phyloP scores from a whole-genome alignment of 768 basidiomycete genomes.

The Xanthoconium purpureum region DNA sequence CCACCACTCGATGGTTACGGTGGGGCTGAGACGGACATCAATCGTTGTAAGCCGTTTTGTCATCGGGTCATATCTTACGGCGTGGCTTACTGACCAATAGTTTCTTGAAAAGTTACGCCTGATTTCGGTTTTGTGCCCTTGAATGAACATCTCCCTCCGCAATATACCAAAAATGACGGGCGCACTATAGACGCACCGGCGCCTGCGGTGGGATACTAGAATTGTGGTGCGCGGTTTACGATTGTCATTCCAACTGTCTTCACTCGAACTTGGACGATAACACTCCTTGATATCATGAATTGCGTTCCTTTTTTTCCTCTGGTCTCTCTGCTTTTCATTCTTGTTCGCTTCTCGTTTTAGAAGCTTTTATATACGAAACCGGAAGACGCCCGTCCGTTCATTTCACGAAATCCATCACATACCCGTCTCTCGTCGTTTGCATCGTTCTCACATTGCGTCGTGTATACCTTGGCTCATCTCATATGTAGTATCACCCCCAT shows the following conservation, averaged over 20 bases:
- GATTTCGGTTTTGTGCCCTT: constrained; percentile 83
- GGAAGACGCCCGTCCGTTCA: constrained; percentile 34
- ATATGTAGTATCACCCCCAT: constrained; percentile 36
- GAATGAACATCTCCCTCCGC: constrained; percentile 70
- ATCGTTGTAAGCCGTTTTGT: constrained; percentile 66
- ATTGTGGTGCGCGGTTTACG: constrained; percentile 25
- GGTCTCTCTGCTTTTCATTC: constrained; percentile 15
- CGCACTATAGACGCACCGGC: constrained; percentile 41
- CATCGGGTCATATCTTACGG: constrained; percentile 30
- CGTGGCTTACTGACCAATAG: constrained; percentile 47
- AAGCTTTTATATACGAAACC: constrained; percentile 33
- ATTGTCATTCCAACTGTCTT: constrained; percentile 30
- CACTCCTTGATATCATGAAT: constrained; percentile 33
- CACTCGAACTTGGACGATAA: constrained; percentile 33
- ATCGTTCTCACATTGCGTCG: constrained; percentile 38
- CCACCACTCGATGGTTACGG: constrained; percentile 70
- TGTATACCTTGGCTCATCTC: constrained; percentile 37
- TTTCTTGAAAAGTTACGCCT: constrained; percentile 62
- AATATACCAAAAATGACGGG: constrained; percentile 57
- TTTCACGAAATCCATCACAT: constrained; percentile 34
- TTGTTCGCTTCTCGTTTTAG: constrained; percentile 28
- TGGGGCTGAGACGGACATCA: constrained; percentile 67
- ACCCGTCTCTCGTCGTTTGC: constrained; percentile 34
- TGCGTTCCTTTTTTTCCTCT: constrained; percentile 28
- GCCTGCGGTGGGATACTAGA: constrained; percentile 30